These are phyloP conservation scores for Stachybotrys echinatus DNA, from an alignment of 2,329 filamentous ascomycete genomes.

Conservation along the genomic window DNA sequence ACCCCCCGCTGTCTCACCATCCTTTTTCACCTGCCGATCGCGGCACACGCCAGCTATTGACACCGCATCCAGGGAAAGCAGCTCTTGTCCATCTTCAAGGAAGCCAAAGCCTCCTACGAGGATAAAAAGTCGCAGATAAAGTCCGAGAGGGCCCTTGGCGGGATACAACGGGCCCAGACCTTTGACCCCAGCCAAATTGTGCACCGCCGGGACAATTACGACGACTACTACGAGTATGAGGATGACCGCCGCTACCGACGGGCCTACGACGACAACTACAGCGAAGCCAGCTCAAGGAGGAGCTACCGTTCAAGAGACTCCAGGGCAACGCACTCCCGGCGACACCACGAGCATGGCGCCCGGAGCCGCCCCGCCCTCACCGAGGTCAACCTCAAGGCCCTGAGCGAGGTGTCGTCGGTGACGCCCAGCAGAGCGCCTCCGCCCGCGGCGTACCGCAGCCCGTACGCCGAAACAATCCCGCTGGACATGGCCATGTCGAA, in stretches of 20 bases:
- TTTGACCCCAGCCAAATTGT: slow-evolving; percentile 30
- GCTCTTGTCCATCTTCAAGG: slow-evolving; percentile 83
- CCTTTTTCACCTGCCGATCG: not conserved
- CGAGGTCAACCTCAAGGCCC: slow-evolving; percentile 44
- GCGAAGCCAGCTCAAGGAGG: slow-evolving; percentile 35
- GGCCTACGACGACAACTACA: slow-evolving; percentile 20
- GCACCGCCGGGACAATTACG: slow-evolving; percentile 19
- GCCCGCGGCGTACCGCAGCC: slow-evolving; percentile 34
- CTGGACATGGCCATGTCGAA: slow-evolving; percentile 37
- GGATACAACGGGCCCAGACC: slow-evolving; percentile 57
- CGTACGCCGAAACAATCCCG: slow-evolving; percentile 29
- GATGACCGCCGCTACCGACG: slow-evolving; percentile 28
- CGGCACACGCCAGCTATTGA: not conserved
- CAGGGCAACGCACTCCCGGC: slow-evolving; percentile 26
- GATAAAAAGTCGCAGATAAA: slow-evolving; percentile 82
- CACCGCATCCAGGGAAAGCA: slow-evolving; percentile 67
- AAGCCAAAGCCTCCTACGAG: slow-evolving; percentile 81
- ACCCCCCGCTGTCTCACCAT: not conserved
- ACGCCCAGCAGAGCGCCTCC: slow-evolving; percentile 38
- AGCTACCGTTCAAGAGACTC: slow-evolving; percentile 27
- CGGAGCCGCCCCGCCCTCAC: slow-evolving; percentile 39
- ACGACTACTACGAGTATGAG: slow-evolving; percentile 25
- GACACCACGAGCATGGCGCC: slow-evolving; percentile 23
- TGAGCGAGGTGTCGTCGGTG: slow-evolving; percentile 46
- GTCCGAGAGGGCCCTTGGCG: slow-evolving; percentile 52